Percentiles rank a stretch among this genome's conserved stretches.
Evolutionary conservation across 805 yeast species (phyloP).

Genomic region (Vanderwaltozyma polyspora): DNA sequence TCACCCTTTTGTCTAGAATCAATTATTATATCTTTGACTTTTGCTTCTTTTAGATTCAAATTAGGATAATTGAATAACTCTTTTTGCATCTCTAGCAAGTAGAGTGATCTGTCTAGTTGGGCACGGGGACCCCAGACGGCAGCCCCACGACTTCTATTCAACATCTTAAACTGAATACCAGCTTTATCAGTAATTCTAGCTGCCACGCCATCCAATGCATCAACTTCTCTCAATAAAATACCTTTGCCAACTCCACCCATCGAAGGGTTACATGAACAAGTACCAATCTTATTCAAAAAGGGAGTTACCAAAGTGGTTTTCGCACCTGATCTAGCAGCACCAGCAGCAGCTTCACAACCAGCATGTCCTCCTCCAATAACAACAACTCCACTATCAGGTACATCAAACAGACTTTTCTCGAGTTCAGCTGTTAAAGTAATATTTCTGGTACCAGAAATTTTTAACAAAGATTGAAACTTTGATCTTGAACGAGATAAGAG

Average conservation of each 20-base stretch:
- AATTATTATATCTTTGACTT: slow-evolving; percentile 75
- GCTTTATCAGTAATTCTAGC: slow-evolving; percentile 81
- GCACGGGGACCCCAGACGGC: slow-evolving; percentile 99
- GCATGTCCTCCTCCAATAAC: slow-evolving; percentile 99
- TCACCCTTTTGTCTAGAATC: slow-evolving; percentile 17
- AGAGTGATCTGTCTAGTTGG: slow-evolving; percentile 81
- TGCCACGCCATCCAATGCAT: slow-evolving; percentile 91
- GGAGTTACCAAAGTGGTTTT: slow-evolving; percentile 57
- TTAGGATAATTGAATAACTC: slow-evolving; percentile 45
- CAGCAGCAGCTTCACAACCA: slow-evolving; percentile 95
- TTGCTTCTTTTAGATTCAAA: slow-evolving; percentile 48
- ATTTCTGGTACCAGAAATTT: too few relatives aligned
- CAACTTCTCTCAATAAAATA: slow-evolving; percentile 81
- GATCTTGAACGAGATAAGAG: too few relatives aligned
- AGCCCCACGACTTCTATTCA: slow-evolving; percentile 76
- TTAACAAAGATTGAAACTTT: neutral
- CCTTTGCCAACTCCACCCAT: slow-evolving; percentile 99
- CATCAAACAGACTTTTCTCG: slow-evolving; percentile 2
- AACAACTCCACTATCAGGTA: slow-evolving; percentile 37
- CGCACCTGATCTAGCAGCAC: slow-evolving; percentile 77
- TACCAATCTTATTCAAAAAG: slow-evolving; percentile 61
- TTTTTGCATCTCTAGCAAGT: slow-evolving; percentile 67
- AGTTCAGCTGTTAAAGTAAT: slow-evolving; percentile 8
- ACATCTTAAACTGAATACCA: slow-evolving; percentile 81
- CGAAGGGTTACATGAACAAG: slow-evolving; percentile 94